Conservation (phyloP, 2,329 filamentous ascomycete genomes). For the Aplosporella prunicola region DNA sequence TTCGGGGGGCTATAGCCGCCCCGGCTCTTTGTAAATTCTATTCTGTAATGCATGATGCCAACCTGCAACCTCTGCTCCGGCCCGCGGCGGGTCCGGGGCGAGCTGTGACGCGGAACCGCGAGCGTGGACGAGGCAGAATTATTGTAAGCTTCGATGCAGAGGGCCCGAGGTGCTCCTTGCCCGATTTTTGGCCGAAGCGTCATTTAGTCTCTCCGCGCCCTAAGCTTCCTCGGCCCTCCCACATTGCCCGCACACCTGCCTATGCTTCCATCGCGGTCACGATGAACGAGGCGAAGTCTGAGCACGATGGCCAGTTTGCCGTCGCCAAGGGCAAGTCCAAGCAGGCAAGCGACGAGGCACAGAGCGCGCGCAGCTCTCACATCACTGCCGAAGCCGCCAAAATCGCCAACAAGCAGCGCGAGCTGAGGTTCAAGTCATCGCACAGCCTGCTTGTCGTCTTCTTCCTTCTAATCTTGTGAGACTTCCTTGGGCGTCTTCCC, state of each 20-base stretch:
- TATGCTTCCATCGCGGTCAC: too few relatives aligned
- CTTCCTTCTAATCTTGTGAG: conserved; percentile 57
- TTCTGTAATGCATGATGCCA: conserved; percentile 33
- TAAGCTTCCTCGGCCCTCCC: too few relatives aligned
- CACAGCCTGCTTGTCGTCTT: conserved; percentile 51
- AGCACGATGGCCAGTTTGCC: conserved; percentile 26
- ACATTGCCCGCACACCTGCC: too few relatives aligned
- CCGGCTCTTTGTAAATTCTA: conserved; percentile 33
- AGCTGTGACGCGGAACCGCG: too few relatives aligned
- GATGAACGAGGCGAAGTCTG: too few relatives aligned
- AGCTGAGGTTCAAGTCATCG: conserved; percentile 43
- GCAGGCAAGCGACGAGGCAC: conserved; percentile 24
- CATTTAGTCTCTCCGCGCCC: too few relatives aligned
- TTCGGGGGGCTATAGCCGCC: conserved; percentile 25
- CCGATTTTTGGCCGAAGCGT: too few relatives aligned
- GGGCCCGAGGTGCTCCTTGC: too few relatives aligned
- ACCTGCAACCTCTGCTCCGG: too few relatives aligned
- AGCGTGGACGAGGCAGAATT: too few relatives aligned
- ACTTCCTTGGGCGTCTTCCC: neutral
- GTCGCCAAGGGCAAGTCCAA: conserved; percentile 27
- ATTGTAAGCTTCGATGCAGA: too few relatives aligned
- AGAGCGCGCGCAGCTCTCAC: conserved; percentile 20
- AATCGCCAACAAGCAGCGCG: conserved; percentile 31
- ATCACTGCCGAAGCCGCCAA: conserved; percentile 20
- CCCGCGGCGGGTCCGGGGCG: too few relatives aligned